Base-by-base conservation (phyloP, 306 rosid genomes). In the Glycine latifolia region DNA sequence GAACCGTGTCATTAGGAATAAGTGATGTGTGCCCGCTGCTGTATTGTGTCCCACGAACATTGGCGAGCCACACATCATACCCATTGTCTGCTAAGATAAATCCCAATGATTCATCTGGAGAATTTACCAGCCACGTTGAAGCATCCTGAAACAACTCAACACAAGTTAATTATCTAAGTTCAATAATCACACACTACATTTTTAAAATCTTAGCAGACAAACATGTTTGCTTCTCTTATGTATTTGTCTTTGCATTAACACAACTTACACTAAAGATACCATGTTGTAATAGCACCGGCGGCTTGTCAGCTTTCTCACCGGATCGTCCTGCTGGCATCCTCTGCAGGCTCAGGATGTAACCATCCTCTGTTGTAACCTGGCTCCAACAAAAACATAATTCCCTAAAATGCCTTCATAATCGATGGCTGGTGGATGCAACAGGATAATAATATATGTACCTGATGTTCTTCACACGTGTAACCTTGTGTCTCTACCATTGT, bases 31-130 rank as follows among this genome's bases (percentile, higher is more conserved):
- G 94, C 1, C 52, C 82, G 0, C 77, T 52, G 71, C 96, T 89
- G 41, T 87, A 89, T 79, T 65, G 83, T 16, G 94, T 88, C 13
- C 95, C 97, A 3, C 97, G 92, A 46, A 84, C 75, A 67, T 84
- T 93, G 12, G 85, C 86, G 52, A 93, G 84, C 97, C 97, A 93
- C 72, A 91, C 92, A 73, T 91, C 96, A 68, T 80, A 93, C 6
- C 96, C 96, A 61, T 76, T 82, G 49, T 91, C 94, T 3, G 87
- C 94, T 82, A 93, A 87, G 53, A 88, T 63, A 79, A 89, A 91
- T 70, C 88, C 92, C 75, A 92, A 14, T 4, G 97, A 91, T 83
- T 88, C 79, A 6, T 84, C 75, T n/a, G 96, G 94, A 75, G 91
- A 79, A 39, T 89, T 87, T 26, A 86, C 46, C 48, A 92, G 55